A percentile compares a stretch with the other conserved stretches of the same genome.
phyloP scores from a whole-genome alignment of 2,329 filamentous ascomycete genomes.

The Rutstroemia sydowiana region DNA sequence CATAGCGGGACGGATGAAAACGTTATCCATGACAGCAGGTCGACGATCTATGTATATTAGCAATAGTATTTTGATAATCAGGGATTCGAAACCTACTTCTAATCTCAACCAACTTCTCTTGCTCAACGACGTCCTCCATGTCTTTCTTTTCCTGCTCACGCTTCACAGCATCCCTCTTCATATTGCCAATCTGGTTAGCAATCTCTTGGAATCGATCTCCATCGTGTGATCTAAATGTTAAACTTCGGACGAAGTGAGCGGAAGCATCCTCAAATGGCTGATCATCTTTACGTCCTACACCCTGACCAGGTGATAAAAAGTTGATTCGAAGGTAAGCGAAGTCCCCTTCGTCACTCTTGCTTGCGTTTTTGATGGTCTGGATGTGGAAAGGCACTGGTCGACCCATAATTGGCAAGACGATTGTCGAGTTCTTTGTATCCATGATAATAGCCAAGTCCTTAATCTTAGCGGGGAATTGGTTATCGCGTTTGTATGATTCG shows the following conservation, averaged over 20 bases:
- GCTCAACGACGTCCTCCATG: constrained; percentile 97
- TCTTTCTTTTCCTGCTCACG: constrained; percentile 99
- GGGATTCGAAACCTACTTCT: constrained; percentile 60
- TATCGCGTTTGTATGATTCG: constrained; percentile 97
- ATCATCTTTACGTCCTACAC: constrained; percentile 93
- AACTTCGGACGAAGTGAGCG: constrained; percentile 89
- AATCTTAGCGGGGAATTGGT: constrained; percentile 77
- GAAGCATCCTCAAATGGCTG: constrained; percentile 95
- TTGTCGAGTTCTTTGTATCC: constrained; percentile 80
- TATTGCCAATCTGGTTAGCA: constrained; percentile 84
- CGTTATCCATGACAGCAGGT: constrained; percentile 82
- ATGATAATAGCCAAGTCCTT: constrained; percentile 85
- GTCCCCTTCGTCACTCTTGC: constrained; percentile 92
- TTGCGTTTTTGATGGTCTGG: constrained; percentile 96
- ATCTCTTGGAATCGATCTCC: constrained; percentile 85
- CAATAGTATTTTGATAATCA: background rate
- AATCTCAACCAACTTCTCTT: constrained; percentile 94
- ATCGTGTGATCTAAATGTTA: constrained; percentile 91
- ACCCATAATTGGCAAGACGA: constrained; percentile 95
- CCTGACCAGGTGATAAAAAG: constrained; percentile 92
- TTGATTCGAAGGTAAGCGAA: constrained; percentile 94
- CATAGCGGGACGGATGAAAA: constrained; percentile 90
- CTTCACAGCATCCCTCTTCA: constrained; percentile 88
- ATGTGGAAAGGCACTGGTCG: constrained; percentile 97
- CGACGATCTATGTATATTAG: constrained; percentile 62